Evolutionary conservation across 2,329 filamentous ascomycete genomes (phyloP).

Genomic region (Neoascochyta sp.): DNA sequence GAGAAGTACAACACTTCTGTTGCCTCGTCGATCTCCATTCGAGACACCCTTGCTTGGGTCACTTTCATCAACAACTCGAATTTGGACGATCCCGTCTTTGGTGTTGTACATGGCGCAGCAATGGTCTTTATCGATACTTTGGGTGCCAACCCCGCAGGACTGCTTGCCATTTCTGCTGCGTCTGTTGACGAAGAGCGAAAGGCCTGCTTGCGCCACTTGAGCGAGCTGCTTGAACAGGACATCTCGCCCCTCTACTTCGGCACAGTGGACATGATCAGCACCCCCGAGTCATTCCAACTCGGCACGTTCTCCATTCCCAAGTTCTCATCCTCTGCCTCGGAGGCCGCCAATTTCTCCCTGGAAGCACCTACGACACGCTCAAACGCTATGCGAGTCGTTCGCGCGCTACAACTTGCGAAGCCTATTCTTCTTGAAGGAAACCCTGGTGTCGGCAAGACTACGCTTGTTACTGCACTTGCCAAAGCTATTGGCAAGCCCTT

Average conservation of each 20-base stretch:
- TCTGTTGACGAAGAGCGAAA: constrained; percentile 68
- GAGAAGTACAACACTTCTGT: constrained; percentile 70
- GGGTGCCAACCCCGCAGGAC: constrained; percentile 87
- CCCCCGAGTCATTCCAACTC: constrained; percentile 57
- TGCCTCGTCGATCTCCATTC: constrained; percentile 77
- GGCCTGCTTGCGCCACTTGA: constrained; percentile 69
- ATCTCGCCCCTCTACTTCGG: constrained; percentile 63
- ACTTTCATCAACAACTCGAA: constrained; percentile 77
- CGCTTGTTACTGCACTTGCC: constrained; percentile 80
- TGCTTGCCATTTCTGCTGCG: constrained; percentile 68
- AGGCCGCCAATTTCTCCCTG: constrained; percentile 68
- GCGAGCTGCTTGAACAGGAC: constrained; percentile 62
- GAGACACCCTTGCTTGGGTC: constrained; percentile 90
- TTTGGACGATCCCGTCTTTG: constrained; percentile 47
- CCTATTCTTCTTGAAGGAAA: constrained; percentile 93
- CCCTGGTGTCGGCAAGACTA: constrained; percentile 97
- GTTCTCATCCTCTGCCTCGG: constrained; percentile 41
- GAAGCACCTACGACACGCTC: constrained; percentile 83
- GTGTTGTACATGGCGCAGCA: constrained; percentile 77
- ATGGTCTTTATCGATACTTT: constrained; percentile 96
- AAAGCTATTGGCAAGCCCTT: constrained; percentile 74
- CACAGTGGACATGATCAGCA: constrained; percentile 56
- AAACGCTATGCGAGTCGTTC: constrained; percentile 86
- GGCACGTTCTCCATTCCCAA: constrained; percentile 70
- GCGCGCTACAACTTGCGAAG: constrained; percentile 83